These are phyloP conservation scores for Populus hybrid DNA, from an alignment of 441 rosid species.

Conservation along the genomic window DNA sequence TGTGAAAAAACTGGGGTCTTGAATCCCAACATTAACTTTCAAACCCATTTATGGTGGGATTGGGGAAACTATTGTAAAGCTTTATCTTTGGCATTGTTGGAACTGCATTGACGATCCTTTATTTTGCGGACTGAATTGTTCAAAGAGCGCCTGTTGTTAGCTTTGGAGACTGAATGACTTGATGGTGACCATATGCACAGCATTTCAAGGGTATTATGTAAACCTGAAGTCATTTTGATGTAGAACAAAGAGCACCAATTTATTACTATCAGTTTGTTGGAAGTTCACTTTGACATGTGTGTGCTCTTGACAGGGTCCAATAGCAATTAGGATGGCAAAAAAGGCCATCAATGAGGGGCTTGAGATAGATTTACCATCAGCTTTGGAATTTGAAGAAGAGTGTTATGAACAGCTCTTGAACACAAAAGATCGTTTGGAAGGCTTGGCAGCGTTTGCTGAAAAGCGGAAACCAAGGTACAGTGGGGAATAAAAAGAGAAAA, in stretches of 20 bases:
- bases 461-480: slow-evolving; percentile 69
- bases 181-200: background rate
- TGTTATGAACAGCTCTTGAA: slow-evolving; percentile 58
- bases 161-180: background rate
- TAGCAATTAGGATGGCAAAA: slow-evolving; percentile 80
- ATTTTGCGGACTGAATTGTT: background rate
- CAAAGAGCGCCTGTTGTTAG: background rate
- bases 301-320: slow-evolving; percentile 55
- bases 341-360: slow-evolving; percentile 63
- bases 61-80: background rate
- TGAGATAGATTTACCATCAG: slow-evolving; percentile 49
- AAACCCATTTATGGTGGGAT: background rate
- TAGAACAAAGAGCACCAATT: background rate
- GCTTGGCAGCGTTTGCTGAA: slow-evolving; percentile 87
- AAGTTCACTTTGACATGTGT: slow-evolving; percentile 1
- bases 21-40: background rate
- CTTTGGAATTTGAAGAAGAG: slow-evolving; percentile 68
- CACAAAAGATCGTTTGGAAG: slow-evolving; percentile 87
- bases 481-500: slow-evolving; percentile 38
- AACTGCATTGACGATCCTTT: background rate
- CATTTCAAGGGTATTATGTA: background rate
- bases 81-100: background rate
- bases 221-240: background rate
- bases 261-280: background rate
- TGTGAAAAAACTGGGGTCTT: background rate